Base-by-base conservation (phyloP, 1,139 yeast genomes). In the Sugiyamaella grinbergsii region DNA sequence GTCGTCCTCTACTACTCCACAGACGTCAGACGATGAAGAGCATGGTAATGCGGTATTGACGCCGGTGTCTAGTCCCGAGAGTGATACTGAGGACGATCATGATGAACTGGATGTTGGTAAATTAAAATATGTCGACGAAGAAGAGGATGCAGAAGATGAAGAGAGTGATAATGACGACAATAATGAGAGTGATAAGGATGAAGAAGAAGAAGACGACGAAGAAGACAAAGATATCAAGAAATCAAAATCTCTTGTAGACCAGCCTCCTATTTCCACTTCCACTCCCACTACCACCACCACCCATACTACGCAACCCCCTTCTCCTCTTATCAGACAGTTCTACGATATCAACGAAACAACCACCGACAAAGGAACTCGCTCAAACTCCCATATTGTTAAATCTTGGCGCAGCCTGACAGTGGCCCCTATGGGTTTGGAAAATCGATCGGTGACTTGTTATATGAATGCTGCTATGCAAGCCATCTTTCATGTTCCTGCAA, bases 401-500 rank as follows among this genome's bases (percentile, higher is more conserved):
- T 91, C 42, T 70, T 88, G 52, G 85, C 80, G 62, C 64, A 53
- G 55, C 4, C 40, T 50, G 29, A 39, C 48, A 7, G 40, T 44
- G 70, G 73, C 77, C 26, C 95, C 97, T 0, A 74, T 83, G 22
- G 98, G 98, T 0, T 74, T 93, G 49, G 70, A 87, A 52, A 93
- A 93, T 67, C 91, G 85, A 58, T 98, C 98, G 24, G 98, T 93
- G 39, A 93, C 98, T 3, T 93, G 98, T 67, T 93, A 91, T 69
- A 90, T 93, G 81, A 93, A 93, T 67, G 84, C 96, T 1, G 98
- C 97, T 2, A 83, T 93, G 40, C 98, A 93, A 70, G 82, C 95
- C 0, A 72, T 93, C 72, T 68, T 91, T 37, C 98, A 93, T 63
- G 81, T 90, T 18, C 98, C 98, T 2, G 95, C 98, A 1, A 70